These are phyloP conservation scores for Aspergillus fumigatiaffinis DNA, from an alignment of 2,329 filamentous ascomycete species.

Conservation along the genomic window DNA sequence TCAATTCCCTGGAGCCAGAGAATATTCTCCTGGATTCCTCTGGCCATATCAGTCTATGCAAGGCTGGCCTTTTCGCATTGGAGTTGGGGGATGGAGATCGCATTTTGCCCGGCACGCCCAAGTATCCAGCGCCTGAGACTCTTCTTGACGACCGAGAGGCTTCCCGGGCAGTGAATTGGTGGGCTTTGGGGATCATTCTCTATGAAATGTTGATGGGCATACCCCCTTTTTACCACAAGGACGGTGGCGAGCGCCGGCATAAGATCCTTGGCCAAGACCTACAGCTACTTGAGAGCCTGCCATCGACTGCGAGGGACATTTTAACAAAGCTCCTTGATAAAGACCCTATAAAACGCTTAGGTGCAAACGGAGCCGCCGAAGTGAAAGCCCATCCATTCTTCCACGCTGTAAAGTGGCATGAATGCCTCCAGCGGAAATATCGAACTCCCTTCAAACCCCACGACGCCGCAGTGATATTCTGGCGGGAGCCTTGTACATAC, in stretches of 20 bases:
- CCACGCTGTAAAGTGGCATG: constrained; percentile 2
- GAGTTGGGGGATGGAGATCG: constrained; percentile 5
- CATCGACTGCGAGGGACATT: constrained; percentile 1
- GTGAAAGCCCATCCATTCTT: constrained; percentile 10
- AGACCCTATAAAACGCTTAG: constrained; percentile 4
- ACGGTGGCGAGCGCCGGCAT: background rate
- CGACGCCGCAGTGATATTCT: constrained; percentile 1
- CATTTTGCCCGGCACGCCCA: constrained; percentile 7
- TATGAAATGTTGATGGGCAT: constrained; percentile 7
- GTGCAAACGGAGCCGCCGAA: constrained; percentile 5
- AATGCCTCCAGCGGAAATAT: constrained; percentile 3
- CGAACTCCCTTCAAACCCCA: constrained; percentile 7
- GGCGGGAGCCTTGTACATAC: constrained; percentile 3
- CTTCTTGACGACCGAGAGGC: constrained; percentile 5
- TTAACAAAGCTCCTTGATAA: constrained; percentile 6
- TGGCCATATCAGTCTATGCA: constrained; percentile 14
- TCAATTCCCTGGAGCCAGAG: constrained; percentile 8
- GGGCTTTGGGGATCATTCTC: constrained; percentile 11
- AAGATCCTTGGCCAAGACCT: constrained; percentile 1
- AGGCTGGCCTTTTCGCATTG: constrained; percentile 10
- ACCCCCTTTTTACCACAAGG: constrained; percentile 4
- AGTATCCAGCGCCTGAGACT: constrained; percentile 12
- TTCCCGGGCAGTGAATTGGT: constrained; percentile 9
- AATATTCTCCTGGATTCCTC: constrained; percentile 14
- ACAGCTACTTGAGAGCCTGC: constrained; percentile 1